Percentiles rank a stretch among this genome's conserved stretches.
phyloP scores from a whole-genome alignment of 23 red algal genomes.

The Pyropia yezoensis region DNA sequence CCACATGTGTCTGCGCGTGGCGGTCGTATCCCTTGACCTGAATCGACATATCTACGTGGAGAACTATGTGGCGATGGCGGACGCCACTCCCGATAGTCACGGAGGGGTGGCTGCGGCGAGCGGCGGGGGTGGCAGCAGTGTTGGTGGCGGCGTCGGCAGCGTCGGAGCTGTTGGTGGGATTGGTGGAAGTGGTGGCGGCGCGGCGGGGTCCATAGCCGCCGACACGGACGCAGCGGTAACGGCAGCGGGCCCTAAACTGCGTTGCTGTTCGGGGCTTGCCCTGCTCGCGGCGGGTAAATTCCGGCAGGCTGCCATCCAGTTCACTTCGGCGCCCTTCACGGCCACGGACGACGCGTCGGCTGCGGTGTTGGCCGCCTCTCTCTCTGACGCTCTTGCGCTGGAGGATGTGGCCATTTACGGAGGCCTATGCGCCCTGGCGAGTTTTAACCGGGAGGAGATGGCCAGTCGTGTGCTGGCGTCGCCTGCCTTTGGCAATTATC shows the following conservation, averaged over 20 bases:
- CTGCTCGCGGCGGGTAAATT: conserved; percentile 52
- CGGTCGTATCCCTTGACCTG: conserved; percentile 37
- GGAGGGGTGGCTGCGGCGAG: no score
- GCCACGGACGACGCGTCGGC: conserved; percentile 30
- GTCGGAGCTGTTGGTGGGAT: no score
- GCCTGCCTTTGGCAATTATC: conserved; percentile 32
- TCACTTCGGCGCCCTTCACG: conserved; percentile 27
- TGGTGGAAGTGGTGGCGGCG: no score
- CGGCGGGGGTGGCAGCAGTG: no score
- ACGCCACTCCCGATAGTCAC: conserved; percentile 43
- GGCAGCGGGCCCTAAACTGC: conserved; percentile 21
- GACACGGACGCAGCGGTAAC: conserved; percentile 9
- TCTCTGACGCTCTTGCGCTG: conserved; percentile 40
- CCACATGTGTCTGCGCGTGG: conserved; percentile 68
- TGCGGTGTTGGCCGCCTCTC: conserved; percentile 28
- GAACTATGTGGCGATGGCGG: conserved; percentile 70
- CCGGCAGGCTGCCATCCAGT: conserved; percentile 32
- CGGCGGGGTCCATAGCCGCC: not conserved
- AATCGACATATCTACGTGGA: conserved; percentile 42
- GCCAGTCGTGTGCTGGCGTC: conserved; percentile 25
- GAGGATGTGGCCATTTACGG: conserved; percentile 81
- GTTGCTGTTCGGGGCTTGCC: conserved; percentile 60
- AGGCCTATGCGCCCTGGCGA: conserved; percentile 72
- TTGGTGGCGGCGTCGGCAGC: no score
- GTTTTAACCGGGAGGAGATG: conserved; percentile 35